Evolutionary conservation across 352 stramenopile genomes (phyloP).

Genomic region (Phytopythium litorale): DNA sequence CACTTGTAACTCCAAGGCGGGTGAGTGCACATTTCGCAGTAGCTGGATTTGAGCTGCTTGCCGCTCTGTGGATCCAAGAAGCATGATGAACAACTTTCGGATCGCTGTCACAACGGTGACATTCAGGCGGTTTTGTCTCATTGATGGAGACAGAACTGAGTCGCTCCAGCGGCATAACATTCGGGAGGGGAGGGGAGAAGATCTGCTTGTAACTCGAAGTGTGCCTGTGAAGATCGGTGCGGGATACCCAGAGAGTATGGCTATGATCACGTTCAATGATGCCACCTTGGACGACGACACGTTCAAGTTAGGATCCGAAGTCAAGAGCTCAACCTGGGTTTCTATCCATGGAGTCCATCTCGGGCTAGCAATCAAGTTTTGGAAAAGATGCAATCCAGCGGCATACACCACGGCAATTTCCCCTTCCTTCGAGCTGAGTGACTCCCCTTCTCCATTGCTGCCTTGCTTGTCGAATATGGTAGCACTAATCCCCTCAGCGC

Average conservation of each 20-base stretch:
- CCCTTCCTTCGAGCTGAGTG: neutral
- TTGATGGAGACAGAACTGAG: neutral
- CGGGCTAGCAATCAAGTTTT: slow-evolving; percentile 14
- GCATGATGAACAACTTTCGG: neutral
- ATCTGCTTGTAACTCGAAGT: no score
- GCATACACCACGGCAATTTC: neutral
- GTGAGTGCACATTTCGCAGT: neutral
- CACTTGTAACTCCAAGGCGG: neutral
- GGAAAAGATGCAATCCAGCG: slow-evolving; percentile 22
- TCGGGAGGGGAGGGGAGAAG: neutral
- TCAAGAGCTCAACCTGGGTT: slow-evolving; percentile 1
- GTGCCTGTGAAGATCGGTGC: neutral
- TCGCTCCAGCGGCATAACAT: neutral
- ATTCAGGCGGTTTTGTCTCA: neutral
- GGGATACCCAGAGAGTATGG: neutral
- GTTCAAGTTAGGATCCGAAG: neutral
- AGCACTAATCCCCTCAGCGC: neutral
- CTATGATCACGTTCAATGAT: neutral
- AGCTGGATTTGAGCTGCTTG: neutral
- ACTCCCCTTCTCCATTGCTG: neutral
- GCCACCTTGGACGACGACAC: neutral
- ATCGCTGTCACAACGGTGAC: neutral
- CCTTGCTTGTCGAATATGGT: neutral
- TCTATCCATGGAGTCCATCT: slow-evolving; percentile 18
- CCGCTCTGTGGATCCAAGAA: neutral